Conservation (phyloP, 2,329 filamentous ascomycete species). For the Epichloe scottii region DNA sequence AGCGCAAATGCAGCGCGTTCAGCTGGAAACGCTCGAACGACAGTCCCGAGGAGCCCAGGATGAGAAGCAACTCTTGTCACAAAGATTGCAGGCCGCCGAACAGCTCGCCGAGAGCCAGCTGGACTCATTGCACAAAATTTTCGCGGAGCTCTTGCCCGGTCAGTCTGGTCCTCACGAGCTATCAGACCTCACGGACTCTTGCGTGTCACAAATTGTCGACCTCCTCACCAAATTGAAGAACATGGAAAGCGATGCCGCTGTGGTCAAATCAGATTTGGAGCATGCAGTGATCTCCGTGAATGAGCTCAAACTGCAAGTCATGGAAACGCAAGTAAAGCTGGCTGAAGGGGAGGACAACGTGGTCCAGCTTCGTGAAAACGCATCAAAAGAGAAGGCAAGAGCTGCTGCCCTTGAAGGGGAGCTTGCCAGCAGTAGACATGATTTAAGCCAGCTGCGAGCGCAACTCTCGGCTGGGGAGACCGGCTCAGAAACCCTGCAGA, state of each 20-base stretch:
- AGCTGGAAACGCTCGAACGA: slow-evolving; percentile 43
- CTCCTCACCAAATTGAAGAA: slow-evolving; percentile 47
- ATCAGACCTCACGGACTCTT: slow-evolving; percentile 43
- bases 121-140: slow-evolving; percentile 43
- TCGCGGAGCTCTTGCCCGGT: slow-evolving; percentile 43
- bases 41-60: slow-evolving; percentile 44
- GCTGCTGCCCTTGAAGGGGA: slow-evolving; percentile 42
- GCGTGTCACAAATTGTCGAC: slow-evolving; percentile 45
- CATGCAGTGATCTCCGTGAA: slow-evolving; percentile 40
- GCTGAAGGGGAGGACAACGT: slow-evolving; percentile 37
- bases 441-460: slow-evolving; percentile 54
- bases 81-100: slow-evolving; percentile 37
- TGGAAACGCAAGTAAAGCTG: slow-evolving; percentile 38
- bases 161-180: slow-evolving; percentile 42
- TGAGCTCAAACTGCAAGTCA: slow-evolving; percentile 45
- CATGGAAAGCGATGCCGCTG: slow-evolving; percentile 44
- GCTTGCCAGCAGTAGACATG: slow-evolving; percentile 51
- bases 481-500: slow-evolving; percentile 66
- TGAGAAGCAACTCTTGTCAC: slow-evolving; percentile 36
- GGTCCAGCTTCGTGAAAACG: slow-evolving; percentile 39
- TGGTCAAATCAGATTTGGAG: slow-evolving; percentile 53
- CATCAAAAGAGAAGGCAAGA: slow-evolving; percentile 42
- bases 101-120: slow-evolving; percentile 39
- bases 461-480: slow-evolving; percentile 75
- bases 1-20: slow-evolving; percentile 44